Evolutionary conservation across 2,329 filamentous ascomycete species (phyloP), one percentile per base, ranked within the genome.

Genomic region (Cyphellophora attinorum): DNA sequence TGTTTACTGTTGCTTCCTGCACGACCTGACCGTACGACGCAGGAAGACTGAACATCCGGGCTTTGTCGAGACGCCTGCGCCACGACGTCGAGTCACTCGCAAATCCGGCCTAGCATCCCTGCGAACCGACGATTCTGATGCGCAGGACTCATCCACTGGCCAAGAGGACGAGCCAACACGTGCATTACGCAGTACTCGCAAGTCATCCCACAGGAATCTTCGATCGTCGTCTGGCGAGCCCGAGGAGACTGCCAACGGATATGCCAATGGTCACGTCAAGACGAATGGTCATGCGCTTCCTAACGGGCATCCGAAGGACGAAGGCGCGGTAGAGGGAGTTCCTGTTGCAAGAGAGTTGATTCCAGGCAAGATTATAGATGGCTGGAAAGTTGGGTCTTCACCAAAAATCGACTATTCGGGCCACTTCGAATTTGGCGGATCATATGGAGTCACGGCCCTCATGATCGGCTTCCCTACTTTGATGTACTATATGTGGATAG

Each of bases 401-500:
- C 56, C 59, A 35, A 63, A 58, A 42, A 46, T 64, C 38, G 63
- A 66, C 45, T 58, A 58, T 35, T 67, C 65, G 35, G 69, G 68
- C 30, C 60, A 74, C 43, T 70, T 70, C 45, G 93, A 98, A 56
- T 98, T 96, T 55, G 89, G 89, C 44, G 91, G 91, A 39, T 79
- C 84, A 3, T 56, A 72, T n/a, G 89, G 91, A 36, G 81, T 88
- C 27, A 62, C 73, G 11, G 67, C 74, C 47, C 86, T 95, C 75
- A 96, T 96, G 85, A 71, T 86, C 43, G 76, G 81, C 29, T 98
- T 96, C 61, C 91, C 91, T n/a, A 43, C 79, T 23, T 72, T 98
- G 50, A 96, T 96, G 89, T 95, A 85, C 73, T 96, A 95, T 65
- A 94, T 98, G 88, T 96, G 88, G 88, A 79, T 93, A 59, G 91